Evolutionary conservation across 1,284 basidiomycete genomes (phyloP), one percentile per base, ranked within the genome.

Genomic region (Taiwanofungus camphoratus): DNA sequence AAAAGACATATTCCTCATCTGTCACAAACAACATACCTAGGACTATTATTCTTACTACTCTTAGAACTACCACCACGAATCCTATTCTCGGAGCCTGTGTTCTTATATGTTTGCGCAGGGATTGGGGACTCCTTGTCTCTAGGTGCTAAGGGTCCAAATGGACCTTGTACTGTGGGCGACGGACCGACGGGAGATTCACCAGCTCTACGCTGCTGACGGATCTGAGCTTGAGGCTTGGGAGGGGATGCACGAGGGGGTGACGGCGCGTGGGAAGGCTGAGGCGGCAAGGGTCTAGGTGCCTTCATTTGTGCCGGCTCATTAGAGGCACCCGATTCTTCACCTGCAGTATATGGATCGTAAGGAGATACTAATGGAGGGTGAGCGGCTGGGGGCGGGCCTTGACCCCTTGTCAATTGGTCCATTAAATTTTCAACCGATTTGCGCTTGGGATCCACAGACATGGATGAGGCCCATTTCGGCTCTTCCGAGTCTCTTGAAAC

Each of bases 341-440:
- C 62, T 3, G 66, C 63, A 29, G 65, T 59, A 44, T 72, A 74
- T 1, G 61, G 55, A 42, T 74, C 74, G 45, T 67, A 71, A 40
- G 68, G 63, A 32, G 60, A 48, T 37, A 51, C 42, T 20, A 57
- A 44, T 41, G 67, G 56, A 52, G 70, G 59, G 48, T 62, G 58
- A 39, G 66, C 60, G 34, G 61, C 44, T 39, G 59, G 37, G 20
- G 59, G 59, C 45, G 71, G 66, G 29, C 59, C 58, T 55, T 76
- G 77, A 43, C 71, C 68, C 49, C 80, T 70, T 22, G 79, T 78
- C 13, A 87, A 60, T 54, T 83, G 79, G 49, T 87, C 84, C 54
- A 88, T 68, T 31, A 87, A 64, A 54, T 87, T 87, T 55, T 87
- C 84, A 41, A 87, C 82, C 3, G 84, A 87, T 58, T 84, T 82